Conservation (phyloP, 441 rosid species). For the Sinapis alba region DNA sequence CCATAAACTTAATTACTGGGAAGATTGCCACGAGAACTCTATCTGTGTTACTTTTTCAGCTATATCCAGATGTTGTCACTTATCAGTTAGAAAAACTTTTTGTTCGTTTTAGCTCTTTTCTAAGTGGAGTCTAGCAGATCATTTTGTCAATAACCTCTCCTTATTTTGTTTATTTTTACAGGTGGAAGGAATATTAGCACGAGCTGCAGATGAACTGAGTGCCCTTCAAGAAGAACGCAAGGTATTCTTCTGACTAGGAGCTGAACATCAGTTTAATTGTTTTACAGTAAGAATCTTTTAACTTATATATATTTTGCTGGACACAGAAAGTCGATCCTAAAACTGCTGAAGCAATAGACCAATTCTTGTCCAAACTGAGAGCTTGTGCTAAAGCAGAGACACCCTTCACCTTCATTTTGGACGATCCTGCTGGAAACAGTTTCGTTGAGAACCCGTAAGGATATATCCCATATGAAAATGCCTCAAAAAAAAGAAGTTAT, state of each 20-base stretch:
- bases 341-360: slow-evolving; percentile 91
- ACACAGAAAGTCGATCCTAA: slow-evolving; percentile 84
- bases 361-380: slow-evolving; percentile 74
- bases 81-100: not conserved
- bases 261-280: not conserved
- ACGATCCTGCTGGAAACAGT: slow-evolving; percentile 98
- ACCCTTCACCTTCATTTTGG: slow-evolving; percentile 76
- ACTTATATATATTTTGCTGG: slow-evolving; percentile 9
- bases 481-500: not conserved
- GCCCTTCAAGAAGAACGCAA: slow-evolving; percentile 94
- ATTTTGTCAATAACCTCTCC: not conserved
- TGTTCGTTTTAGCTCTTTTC: too few species aligned
- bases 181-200: slow-evolving; percentile 86
- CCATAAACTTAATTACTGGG: not conserved
- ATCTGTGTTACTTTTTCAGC: too few species aligned
- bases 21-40: not conserved
- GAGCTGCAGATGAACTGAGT: slow-evolving; percentile 82
- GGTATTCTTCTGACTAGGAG: slow-evolving; percentile 42
- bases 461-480: not conserved
- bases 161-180: slow-evolving; percentile 18
- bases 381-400: slow-evolving; percentile 74
- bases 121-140: too few species aligned
- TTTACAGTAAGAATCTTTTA: slow-evolving; percentile 10
- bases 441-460: slow-evolving; percentile 96
- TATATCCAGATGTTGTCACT: not conserved